Base-by-base conservation (phyloP, 2,329 filamentous ascomycete species). In the Thielaviopsis musarum region DNA sequence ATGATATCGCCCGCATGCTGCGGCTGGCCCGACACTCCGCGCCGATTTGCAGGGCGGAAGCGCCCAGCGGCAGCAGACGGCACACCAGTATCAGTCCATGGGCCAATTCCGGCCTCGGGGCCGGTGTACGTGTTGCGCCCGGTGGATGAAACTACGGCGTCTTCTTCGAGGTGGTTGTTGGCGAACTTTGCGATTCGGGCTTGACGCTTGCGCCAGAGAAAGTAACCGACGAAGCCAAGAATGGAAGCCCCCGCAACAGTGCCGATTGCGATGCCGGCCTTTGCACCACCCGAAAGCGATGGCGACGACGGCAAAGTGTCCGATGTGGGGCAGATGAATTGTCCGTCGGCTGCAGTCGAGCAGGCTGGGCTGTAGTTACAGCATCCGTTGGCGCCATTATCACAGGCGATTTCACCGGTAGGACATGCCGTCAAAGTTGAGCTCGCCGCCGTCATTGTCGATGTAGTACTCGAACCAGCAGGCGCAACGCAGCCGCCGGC, bases 211-310 rank as follows among this genome's bases (percentile, higher is more conserved):
- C 70, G 71, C 30, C 70, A 66, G 28, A 79, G 59, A 61, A 74
- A 79, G 19, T 57, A 61, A 4, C 53, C 19, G 0, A 52, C 57
- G 10, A 59, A 58, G 0, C 73, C 70, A 17, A 74, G 62, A 2
- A 65, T 65, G 3, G 71, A 76, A 45, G 78, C 68, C 28, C 70
- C 75, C 0, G 77, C 66, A 1, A 76, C 72, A 3, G 77, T 73
- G 19, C 78, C 80, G 0, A 77, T 71, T 5, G 75, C 79, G n/a
- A 84, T 76, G 2, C 80, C 80, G 0, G 76, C 78, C 64, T 77
- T 80, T 2, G 77, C 79, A 0, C 75, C 78, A 1, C 71, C 66
- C 1, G 76, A 75, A 5, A 81, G 66, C 2, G 67, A 66, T 2
- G 65, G 64, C 3, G 68, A 63, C 13, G 66, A 68, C n/a, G 70